A percentile compares a stretch with the other conserved stretches of the same genome.
Conservation (phyloP, 176 grass and related monocot genomes). For the Carex littledalei region DNA sequence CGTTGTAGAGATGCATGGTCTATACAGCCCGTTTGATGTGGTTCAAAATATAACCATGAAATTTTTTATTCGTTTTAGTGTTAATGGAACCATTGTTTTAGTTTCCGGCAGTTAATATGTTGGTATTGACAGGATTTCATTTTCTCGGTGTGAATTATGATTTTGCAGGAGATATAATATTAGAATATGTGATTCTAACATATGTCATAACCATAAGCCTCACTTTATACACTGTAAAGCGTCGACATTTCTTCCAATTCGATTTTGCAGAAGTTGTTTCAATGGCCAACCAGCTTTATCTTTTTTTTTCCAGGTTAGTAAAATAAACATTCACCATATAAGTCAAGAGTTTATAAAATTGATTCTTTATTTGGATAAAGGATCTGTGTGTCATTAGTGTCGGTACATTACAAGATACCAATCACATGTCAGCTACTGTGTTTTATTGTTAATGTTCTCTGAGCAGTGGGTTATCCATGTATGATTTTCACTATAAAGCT, state of each 20-base stretch:
- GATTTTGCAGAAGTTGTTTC: slow-evolving; percentile 34
- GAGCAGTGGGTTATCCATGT: too few relatives aligned
- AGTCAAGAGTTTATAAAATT: not conserved
- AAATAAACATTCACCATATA: not conserved
- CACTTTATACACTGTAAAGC: slow-evolving; percentile 68
- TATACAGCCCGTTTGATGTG: not conserved
- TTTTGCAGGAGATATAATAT: slow-evolving; percentile 50
- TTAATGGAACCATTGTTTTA: too few relatives aligned
- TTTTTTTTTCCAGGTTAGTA: slow-evolving; percentile 59
- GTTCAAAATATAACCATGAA: too few relatives aligned
- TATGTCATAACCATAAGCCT: slow-evolving; percentile 61
- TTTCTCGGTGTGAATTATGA: not conserved
- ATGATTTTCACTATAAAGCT: too few relatives aligned
- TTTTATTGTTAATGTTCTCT: too few relatives aligned
- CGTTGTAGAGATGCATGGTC: not conserved
- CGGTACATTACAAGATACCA: not conserved
- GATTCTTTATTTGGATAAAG: not conserved
- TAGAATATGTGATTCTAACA: slow-evolving; percentile 75
- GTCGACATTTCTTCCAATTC: slow-evolving; percentile 80
- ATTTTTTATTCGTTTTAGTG: too few relatives aligned
- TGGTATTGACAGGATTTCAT: not conserved
- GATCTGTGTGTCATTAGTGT: not conserved
- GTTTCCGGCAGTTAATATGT: too few relatives aligned
- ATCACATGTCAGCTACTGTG: not conserved
- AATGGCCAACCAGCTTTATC: slow-evolving; percentile 67